Conservation (phyloP, 2,329 filamentous ascomycete species). For the Colletotrichum falcatum region DNA sequence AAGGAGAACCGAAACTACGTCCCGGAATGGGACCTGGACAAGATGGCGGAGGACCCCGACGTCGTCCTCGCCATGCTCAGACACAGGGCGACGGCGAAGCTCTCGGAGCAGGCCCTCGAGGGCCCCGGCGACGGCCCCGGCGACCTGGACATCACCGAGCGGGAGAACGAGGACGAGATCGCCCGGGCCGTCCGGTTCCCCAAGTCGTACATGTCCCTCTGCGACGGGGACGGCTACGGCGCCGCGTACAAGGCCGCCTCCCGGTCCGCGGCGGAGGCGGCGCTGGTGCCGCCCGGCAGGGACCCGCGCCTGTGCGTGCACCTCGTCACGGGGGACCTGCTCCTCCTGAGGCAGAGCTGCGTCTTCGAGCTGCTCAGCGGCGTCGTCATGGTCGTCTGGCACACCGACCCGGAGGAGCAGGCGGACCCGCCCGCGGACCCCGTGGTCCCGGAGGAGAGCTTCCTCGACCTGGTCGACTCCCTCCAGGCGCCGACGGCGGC, state of each 20-base stretch:
- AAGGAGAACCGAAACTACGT: too few relatives aligned
- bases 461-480: too few relatives aligned
- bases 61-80: neutral
- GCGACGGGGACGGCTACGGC: neutral
- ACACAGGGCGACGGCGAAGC: neutral
- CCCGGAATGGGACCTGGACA: neutral
- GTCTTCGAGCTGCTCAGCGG: neutral
- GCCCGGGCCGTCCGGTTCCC: too few relatives aligned
- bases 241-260: neutral
- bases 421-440: neutral
- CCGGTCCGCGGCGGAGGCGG: neutral
- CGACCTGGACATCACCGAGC: neutral
- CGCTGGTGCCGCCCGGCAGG: neutral
- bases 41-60: neutral
- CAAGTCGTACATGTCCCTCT: neutral
- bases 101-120: neutral
- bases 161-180: accelerated
- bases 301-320: neutral
- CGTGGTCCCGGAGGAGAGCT: accelerated
- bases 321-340: neutral
- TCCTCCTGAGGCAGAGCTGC: neutral
- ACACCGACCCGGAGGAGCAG: neutral
- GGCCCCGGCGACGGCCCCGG: neutral
- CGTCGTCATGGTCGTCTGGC: neutral
- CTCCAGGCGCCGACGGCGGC: too few relatives aligned